These are phyloP conservation scores for Globisporangium spinosum DNA, from an alignment of 352 stramenopile species.

Conservation along the genomic window DNA sequence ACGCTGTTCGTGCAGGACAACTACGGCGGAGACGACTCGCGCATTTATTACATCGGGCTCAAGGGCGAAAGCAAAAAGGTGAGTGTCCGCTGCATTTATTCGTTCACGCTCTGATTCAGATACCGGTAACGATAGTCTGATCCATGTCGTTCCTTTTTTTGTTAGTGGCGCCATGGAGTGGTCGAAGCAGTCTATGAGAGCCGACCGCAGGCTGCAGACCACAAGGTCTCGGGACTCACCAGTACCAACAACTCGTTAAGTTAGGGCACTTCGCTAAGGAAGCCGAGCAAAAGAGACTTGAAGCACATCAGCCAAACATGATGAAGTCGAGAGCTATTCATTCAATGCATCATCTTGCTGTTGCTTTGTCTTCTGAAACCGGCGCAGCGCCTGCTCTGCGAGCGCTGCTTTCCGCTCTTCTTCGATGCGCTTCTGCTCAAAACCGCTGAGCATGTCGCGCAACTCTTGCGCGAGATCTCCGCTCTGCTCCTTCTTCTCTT, in stretches of 20 bases:
- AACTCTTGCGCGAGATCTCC: slow-evolving; percentile 52
- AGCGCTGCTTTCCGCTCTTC: slow-evolving; percentile 57
- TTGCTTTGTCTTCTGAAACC: slow-evolving; percentile 51
- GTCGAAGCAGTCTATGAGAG: slow-evolving; percentile 86
- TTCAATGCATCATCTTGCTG: slow-evolving; percentile 23
- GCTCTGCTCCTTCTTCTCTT: slow-evolving; percentile 41
- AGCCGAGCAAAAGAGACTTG: not conserved
- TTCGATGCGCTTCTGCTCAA: slow-evolving; percentile 55
- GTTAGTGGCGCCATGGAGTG: slow-evolving; percentile 80
- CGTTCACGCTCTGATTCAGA: not conserved
- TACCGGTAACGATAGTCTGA: not conserved
- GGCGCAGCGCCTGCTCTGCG: slow-evolving; percentile 43
- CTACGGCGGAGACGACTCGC: slow-evolving; percentile 64
- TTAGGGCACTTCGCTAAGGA: slow-evolving; percentile 18
- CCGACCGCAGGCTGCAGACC: slow-evolving; percentile 63
- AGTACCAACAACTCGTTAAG: slow-evolving; percentile 49
- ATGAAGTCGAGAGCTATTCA: not conserved
- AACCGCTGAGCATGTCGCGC: slow-evolving; percentile 49
- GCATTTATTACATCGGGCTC: slow-evolving; percentile 85
- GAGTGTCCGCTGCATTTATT: not conserved
- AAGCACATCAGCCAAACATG: not conserved
- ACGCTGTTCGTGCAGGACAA: slow-evolving; percentile 80
- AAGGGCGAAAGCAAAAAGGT: slow-evolving; percentile 88
- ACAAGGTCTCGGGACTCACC: slow-evolving; percentile 63
- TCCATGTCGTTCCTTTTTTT: slow-evolving; percentile 6